phyloP scores from a whole-genome alignment of 352 stramenopile species.

The Thalassiosira hispida region DNA sequence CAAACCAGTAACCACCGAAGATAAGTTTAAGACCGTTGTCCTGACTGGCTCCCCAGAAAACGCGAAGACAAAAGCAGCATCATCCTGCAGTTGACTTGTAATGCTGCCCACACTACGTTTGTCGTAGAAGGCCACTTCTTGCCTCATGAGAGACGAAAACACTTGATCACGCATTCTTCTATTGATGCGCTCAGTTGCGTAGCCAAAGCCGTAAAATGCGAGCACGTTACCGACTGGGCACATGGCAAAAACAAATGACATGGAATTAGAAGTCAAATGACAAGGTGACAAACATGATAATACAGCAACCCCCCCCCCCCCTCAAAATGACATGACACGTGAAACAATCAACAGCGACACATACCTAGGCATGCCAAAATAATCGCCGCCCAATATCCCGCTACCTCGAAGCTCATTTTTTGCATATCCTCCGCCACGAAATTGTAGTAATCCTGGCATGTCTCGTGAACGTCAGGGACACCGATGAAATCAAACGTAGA shows the following conservation, averaged over 20 bases:
- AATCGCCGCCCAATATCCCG: constrained; percentile 54
- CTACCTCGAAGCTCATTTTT: constrained; percentile 55
- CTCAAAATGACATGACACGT: too few relatives aligned
- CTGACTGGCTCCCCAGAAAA: constrained; percentile 76
- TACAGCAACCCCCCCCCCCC: too few relatives aligned
- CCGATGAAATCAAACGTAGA: background rate
- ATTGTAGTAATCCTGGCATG: constrained; percentile 67
- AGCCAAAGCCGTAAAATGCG: constrained; percentile 69
- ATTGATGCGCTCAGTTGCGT: constrained; percentile 74
- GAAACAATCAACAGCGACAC: too few relatives aligned
- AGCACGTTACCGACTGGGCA: constrained; percentile 72
- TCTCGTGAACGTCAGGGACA: constrained; percentile 21
- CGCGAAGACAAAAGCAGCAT: constrained; percentile 69
- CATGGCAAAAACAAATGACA: too few relatives aligned
- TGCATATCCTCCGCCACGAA: constrained; percentile 52
- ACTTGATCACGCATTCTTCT: constrained; percentile 66
- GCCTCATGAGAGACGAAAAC: constrained; percentile 66
- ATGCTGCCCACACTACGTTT: constrained; percentile 63
- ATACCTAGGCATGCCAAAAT: constrained; percentile 50
- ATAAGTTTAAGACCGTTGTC: constrained; percentile 59
- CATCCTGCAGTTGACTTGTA: constrained; percentile 72
- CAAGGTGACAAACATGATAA: too few relatives aligned
- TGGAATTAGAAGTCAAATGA: too few relatives aligned
- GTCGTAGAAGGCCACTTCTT: constrained; percentile 81
- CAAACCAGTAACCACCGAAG: constrained; percentile 62